phyloP scores from a whole-genome alignment of 768 basidiomycete genomes.

The Serendipita sp. region DNA sequence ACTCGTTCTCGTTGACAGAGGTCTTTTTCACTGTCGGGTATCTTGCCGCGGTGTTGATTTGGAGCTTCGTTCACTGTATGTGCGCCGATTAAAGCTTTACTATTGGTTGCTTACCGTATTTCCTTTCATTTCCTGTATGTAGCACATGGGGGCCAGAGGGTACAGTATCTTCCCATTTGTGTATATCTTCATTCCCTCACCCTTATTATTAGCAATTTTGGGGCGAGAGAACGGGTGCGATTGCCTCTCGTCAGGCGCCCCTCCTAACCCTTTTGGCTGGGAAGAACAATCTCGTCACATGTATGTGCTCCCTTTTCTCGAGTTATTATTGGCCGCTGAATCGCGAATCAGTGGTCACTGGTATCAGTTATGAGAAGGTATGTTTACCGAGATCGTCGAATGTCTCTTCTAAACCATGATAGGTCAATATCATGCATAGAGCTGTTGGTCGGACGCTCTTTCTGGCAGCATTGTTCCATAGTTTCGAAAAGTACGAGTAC shows the following conservation, averaged over 20 bases:
- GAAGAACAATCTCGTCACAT: conserved; percentile 39
- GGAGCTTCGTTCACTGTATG: conserved; percentile 33
- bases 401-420: not conserved
- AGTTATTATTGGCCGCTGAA: not conserved
- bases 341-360: conserved; percentile 29
- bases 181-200: not conserved
- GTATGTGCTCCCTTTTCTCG: conserved; percentile 9
- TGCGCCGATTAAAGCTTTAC: not conserved
- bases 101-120: not conserved
- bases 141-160: not conserved
- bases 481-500: conserved; percentile 24
- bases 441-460: conserved; percentile 32
- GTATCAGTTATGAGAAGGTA: conserved; percentile 33
- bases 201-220: conserved; percentile 12
- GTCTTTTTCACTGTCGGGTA: conserved; percentile 32
- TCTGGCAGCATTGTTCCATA: conserved; percentile 35
- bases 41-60: conserved; percentile 28
- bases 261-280: conserved; percentile 42
- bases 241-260: conserved; percentile 35
- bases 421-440: conserved; percentile 36
- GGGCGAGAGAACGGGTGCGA: conserved; percentile 25
- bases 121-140: not conserved
- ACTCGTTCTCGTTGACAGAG: conserved; percentile 27
- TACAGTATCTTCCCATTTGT: not conserved
- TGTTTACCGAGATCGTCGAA: conserved; percentile 9